A percentile compares a stretch with the other conserved stretches of the same genome.
These are phyloP conservation scores for Persicaria maculosa DNA, from an alignment of 148 eudicot genomes.

Conservation along the genomic window DNA sequence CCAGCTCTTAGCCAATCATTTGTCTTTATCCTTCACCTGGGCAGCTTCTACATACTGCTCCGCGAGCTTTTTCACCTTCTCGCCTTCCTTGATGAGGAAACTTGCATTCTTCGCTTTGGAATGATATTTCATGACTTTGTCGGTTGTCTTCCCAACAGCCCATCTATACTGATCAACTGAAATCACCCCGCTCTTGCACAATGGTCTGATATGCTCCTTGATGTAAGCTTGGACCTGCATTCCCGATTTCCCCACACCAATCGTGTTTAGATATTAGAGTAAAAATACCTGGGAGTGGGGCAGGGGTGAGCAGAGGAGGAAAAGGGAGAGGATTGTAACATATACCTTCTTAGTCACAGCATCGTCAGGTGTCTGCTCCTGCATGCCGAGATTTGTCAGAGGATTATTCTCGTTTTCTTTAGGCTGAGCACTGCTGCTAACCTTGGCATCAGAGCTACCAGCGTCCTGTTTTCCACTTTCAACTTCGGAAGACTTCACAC, in stretches of 20 bases:
- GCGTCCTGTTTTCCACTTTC: slow-evolving; percentile 18
- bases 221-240: slow-evolving; percentile 82
- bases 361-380: slow-evolving; percentile 24
- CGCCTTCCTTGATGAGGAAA: slow-evolving; percentile 77
- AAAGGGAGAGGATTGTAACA: background rate
- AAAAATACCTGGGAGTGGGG: background rate
- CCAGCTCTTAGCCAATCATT: background rate
- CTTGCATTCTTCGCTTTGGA: slow-evolving; percentile 72
- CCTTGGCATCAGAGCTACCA: slow-evolving; percentile 3
- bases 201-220: slow-evolving; percentile 93
- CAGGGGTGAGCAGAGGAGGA: background rate
- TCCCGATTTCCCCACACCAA: background rate
- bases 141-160: slow-evolving; percentile 74
- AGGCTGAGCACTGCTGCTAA: slow-evolving; percentile 7
- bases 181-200: slow-evolving; percentile 90
- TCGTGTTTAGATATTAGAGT: background rate
- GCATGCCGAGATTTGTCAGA: slow-evolving; percentile 25
- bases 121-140: slow-evolving; percentile 82
- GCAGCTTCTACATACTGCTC: slow-evolving; percentile 82
- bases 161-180: slow-evolving; percentile 77
- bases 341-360: slow-evolving; percentile 58
- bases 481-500: slow-evolving; percentile 19
- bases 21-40: slow-evolving; percentile 35
- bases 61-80: slow-evolving; percentile 82
- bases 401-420: slow-evolving; percentile 24